A percentile compares a stretch with the other conserved stretches of the same genome.
Conservation (phyloP, 768 basidiomycete species). For the Solioccasus polychromus region DNA sequence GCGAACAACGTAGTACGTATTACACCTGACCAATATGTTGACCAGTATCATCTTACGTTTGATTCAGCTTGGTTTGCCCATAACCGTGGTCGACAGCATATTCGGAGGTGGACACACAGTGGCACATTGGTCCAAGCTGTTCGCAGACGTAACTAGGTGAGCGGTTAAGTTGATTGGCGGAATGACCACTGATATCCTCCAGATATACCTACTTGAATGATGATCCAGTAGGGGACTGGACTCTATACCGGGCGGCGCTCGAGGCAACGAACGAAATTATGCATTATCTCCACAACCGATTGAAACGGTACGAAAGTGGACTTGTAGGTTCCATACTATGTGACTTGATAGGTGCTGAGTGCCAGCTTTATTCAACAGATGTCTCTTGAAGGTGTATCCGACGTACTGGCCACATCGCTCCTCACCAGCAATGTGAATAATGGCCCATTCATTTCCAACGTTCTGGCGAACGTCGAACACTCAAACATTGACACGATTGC, state of each 20-base stretch:
- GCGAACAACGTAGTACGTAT: slow-evolving; percentile 51
- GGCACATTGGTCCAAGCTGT: slow-evolving; percentile 45
- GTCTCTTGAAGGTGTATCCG: slow-evolving; percentile 21
- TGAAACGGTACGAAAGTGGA: slow-evolving; percentile 18
- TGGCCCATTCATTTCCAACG: slow-evolving; percentile 16
- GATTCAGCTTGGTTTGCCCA: slow-evolving; percentile 29
- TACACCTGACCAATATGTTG: neutral
- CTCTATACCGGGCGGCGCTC: slow-evolving; percentile 25
- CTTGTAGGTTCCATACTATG: slow-evolving; percentile 14
- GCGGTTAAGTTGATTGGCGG: neutral
- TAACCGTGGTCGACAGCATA: slow-evolving; percentile 32
- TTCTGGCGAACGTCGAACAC: slow-evolving; percentile 7
- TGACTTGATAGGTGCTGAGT: neutral
- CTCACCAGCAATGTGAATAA: slow-evolving; percentile 24
- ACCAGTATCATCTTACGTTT: neutral
- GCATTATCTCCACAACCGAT: slow-evolving; percentile 20
- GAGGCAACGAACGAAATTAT: slow-evolving; percentile 27
- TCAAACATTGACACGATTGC: slow-evolving; percentile 37
- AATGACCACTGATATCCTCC: neutral
- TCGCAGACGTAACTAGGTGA: slow-evolving; percentile 43
- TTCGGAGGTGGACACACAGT: slow-evolving; percentile 41
- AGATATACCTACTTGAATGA: slow-evolving; percentile 39
- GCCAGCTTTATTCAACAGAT: neutral
- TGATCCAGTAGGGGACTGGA: slow-evolving; percentile 33
- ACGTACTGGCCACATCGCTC: slow-evolving; percentile 18